Evolutionary conservation across 192 early-diverging fungal species (phyloP), one percentile per base, ranked within the genome.

Genomic region (Umbelopsis ramanniana): DNA sequence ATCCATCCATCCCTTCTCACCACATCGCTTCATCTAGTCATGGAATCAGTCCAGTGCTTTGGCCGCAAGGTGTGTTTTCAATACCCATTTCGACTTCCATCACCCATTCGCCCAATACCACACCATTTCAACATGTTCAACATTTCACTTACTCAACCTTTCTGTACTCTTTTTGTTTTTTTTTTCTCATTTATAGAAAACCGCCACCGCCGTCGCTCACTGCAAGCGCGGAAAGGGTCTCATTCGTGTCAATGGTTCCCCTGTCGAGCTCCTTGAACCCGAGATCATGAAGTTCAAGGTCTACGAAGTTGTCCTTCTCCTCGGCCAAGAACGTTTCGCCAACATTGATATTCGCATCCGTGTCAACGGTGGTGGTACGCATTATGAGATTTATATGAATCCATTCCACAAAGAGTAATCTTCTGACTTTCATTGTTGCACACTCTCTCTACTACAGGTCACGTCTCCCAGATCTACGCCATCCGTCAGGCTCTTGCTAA

Each of bases 401-500:
- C 35, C 15, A 55, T 1, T 2, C 9, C 50, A 47, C 11, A 19
- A 40, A 37, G 22, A 14, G 45, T 22, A 14, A 19, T 46, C 4
- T 23, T 19, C 24, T 50, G 8, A 8, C 3, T 33, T 29, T 52
- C 26, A 19, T 45, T 48, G 14, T 48, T 48, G 14, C 22, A 22
- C 22, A 24, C 8, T 15, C 66, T 43, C 22, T 22, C 46, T 68
- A 43, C 40, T 12, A 43, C 40, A 75, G 74, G 97, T 88, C 90
- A 92, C 83, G 93, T 92, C 76, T 96, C 96, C 60, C 96, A 99
- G 89, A 89, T 99, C 86, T 99, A 98, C 79, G 92, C 94, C 78
- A 96, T 99, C 87, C 94, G 97, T 78, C 97, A 99, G 88, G 95
- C 97, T 68, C 91, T 99, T 81, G 96, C 97, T 84, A 99, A 99